Evolutionary conservation across 2,329 filamentous ascomycete genomes (phyloP), one percentile per base, ranked within the genome.

Genomic region (Herpotrichia juniperi): DNA sequence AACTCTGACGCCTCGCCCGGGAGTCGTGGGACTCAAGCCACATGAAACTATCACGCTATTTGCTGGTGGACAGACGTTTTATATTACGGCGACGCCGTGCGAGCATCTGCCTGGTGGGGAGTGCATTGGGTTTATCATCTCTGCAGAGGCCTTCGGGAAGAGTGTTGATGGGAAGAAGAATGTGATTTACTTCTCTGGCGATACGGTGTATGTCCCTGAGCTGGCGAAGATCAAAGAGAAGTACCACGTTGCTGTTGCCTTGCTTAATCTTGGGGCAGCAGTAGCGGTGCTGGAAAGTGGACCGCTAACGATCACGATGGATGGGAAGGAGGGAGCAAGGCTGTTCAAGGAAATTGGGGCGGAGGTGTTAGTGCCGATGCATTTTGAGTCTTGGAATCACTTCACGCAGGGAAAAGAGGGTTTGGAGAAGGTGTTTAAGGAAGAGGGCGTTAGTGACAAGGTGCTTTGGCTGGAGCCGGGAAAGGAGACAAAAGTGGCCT

Each of bases 181-280:
- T 49, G 79, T 72, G 2, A 73, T 81, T 7, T 82, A 76, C 53
- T 78, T 82, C 60, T 74, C 78, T 0, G 79, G 79, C 0, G 79
- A 82, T 51, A 82, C 79, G 0, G 72, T 81, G 3, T 80, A 81
- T 48, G 59, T 79, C 0, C 64, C 74, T 1, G 77, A 80, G 55
- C 50, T 59, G 5, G 46, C 46, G 1, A 25, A 53, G 28, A 52
- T 55, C 1, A 25, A 34, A 6, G 39, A 51, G 1, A 52, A 19
- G 16, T 51, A 48, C 24, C 53, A 56, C 34, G 45, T 58, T 21
- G 28, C 30, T 1, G 48, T 43, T 17, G 55, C 55, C 6, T 17
- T 58, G 12, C 42, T 58, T 10, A 58, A 58, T 32, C 42, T 58
- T 4, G 55, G 55, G 1, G 17, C 22, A 6, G 55, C 49, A 1